Evolutionary conservation across 495 filamentous ascomycete species (phyloP).

Genomic region (Hyaloscypha variabilis): DNA sequence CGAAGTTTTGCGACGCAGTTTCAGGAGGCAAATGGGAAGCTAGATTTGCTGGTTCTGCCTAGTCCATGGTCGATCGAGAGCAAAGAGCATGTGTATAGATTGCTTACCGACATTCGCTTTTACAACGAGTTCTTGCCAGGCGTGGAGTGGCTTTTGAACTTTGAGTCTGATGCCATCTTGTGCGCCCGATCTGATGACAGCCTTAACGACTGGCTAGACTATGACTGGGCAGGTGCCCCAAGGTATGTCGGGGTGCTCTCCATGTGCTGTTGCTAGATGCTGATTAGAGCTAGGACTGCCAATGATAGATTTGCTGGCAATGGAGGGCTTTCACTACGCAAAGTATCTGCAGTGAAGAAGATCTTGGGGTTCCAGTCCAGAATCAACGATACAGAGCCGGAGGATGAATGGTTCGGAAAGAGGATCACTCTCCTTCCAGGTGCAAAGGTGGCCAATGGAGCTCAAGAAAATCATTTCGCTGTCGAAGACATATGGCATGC

Average conservation of each 20-base stretch:
- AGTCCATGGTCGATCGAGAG: constrained; percentile 41
- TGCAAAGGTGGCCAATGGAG: constrained; percentile 43
- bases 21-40: constrained; percentile 47
- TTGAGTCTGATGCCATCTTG: constrained; percentile 51
- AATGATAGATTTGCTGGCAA: constrained; percentile 48
- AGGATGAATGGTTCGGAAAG: constrained; percentile 53
- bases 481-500: constrained; percentile 49
- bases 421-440: constrained; percentile 46
- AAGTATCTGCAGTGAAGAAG: constrained; percentile 43
- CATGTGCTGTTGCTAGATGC: neutral
- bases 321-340: constrained; percentile 52
- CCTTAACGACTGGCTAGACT: constrained; percentile 50
- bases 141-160: constrained; percentile 50
- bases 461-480: constrained; percentile 39
- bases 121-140: constrained; percentile 46
- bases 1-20: constrained; percentile 43
- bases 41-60: constrained; percentile 47
- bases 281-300: constrained; percentile 25
- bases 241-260: constrained; percentile 32
- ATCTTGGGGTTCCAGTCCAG: constrained; percentile 46
- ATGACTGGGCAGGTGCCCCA: constrained; percentile 51
- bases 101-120: constrained; percentile 48
- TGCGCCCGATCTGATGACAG: constrained; percentile 48
- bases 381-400: constrained; percentile 46
- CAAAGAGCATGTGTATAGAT: constrained; percentile 45